Percentiles rank a stretch among this genome's conserved stretches.
These are phyloP conservation scores for Plasmodium vivax DNA, from an alignment of 169 alveolate species.

Conservation along the genomic window DNA sequence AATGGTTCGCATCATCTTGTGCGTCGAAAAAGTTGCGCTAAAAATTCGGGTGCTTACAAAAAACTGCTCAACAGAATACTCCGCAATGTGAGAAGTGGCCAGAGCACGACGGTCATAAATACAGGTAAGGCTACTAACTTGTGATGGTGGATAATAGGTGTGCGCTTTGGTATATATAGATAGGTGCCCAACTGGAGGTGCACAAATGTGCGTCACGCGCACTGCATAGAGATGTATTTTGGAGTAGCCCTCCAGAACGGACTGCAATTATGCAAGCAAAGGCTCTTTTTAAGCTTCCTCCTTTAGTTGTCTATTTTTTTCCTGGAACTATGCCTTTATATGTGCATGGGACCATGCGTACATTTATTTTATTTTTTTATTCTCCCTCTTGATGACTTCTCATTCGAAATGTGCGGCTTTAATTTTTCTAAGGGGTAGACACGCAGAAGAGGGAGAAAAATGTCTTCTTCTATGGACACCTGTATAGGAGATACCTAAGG, in stretches of 20 bases:
- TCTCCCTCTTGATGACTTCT: neutral
- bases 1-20: neutral
- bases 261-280: neutral
- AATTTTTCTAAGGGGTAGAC: conserved; percentile 44
- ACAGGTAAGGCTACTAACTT: conserved; percentile 10
- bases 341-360: neutral
- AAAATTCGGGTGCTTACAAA: conserved; percentile 15
- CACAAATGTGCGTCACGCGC: neutral
- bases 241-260: neutral
- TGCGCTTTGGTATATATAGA: neutral
- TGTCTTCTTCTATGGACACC: conserved; percentile 43
- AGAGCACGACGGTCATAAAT: conserved; percentile 40
- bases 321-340: neutral
- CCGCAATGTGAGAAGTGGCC: conserved; percentile 2
- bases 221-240: neutral
- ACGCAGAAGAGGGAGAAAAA: conserved; percentile 45
- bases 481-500: conserved; percentile 33
- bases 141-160: neutral
- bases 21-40: neutral
- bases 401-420: neutral
- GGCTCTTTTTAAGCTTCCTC: neutral
- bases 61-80: neutral
- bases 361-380: neutral
- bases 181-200: neutral
- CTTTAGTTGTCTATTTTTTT: neutral